A percentile compares a stretch with the other conserved stretches of the same genome.
Evolutionary conservation across 306 rosid genomes (phyloP).

Genomic region (Ammopiptanthus mongolicus): DNA sequence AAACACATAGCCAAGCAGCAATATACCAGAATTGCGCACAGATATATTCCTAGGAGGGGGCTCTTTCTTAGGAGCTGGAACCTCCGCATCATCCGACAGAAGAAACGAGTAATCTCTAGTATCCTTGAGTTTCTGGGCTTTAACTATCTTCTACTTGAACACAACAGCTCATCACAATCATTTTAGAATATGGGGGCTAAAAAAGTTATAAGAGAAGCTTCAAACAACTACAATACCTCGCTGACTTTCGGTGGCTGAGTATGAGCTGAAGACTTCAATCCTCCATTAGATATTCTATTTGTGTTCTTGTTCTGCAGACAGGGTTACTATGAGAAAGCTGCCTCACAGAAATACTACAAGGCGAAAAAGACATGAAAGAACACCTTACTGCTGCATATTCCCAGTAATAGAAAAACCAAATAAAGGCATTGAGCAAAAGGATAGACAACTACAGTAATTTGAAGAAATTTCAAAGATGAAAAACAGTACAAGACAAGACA

Average conservation of each 20-base stretch:
- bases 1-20: slow-evolving; percentile 19
- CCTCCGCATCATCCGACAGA: slow-evolving; percentile 64
- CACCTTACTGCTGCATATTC: neutral
- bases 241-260: slow-evolving; percentile 39
- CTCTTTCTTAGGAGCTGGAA: slow-evolving; percentile 62
- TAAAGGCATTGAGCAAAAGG: too few species aligned
- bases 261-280: slow-evolving; percentile 36
- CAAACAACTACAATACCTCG: slow-evolving; percentile 47
- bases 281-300: slow-evolving; percentile 38
- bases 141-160: slow-evolving; percentile 47
- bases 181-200: neutral
- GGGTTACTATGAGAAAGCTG: slow-evolving; percentile 27
- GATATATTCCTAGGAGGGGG: slow-evolving; percentile 30
- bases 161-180: slow-evolving; percentile 18
- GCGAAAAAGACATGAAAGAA: slow-evolving; percentile 5
- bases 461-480: too few species aligned
- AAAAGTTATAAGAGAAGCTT: neutral
- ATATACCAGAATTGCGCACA: slow-evolving; percentile 51
- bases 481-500: too few species aligned
- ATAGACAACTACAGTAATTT: too few species aligned
- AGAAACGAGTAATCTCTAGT: slow-evolving; percentile 93
- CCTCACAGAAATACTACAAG: neutral
- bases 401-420: too few species aligned
- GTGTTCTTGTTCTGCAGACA: slow-evolving; percentile 47
- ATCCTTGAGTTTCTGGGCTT: slow-evolving; percentile 67